phyloP scores from a whole-genome alignment of 805 yeast genomes.

The Pichia heedii region DNA sequence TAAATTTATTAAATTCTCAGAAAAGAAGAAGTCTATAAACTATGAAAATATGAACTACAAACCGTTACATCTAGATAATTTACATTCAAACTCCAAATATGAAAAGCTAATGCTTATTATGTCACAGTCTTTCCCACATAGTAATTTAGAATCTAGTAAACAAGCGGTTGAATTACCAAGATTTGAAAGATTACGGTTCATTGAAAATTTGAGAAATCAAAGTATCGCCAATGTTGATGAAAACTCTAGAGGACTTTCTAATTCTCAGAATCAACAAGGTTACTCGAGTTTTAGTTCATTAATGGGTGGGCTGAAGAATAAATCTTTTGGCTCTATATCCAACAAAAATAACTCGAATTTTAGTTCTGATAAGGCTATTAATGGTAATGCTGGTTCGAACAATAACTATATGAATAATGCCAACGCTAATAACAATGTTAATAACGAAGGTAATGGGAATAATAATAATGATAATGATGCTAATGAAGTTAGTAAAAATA shows the following conservation, averaged over 20 bases:
- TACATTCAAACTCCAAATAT: slow-evolving; percentile 75
- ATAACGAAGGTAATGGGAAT: neutral
- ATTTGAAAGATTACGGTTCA: slow-evolving; percentile 77
- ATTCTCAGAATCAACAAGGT: slow-evolving; percentile 3
- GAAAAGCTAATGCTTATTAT: slow-evolving; percentile 81
- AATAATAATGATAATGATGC: neutral
- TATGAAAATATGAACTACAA: slow-evolving; percentile 21
- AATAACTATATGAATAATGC: neutral
- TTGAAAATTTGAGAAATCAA: slow-evolving; percentile 63
- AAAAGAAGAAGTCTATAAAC: slow-evolving; percentile 16
- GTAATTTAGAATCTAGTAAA: slow-evolving; percentile 25
- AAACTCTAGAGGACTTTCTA: slow-evolving; percentile 3
- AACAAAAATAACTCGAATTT: neutral
- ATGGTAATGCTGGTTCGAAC: too few species aligned
- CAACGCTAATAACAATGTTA: neutral
- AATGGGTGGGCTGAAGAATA: neutral
- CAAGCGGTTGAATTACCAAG: slow-evolving; percentile 24
- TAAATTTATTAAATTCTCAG: neutral
- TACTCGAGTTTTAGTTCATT: slow-evolving; percentile 1
- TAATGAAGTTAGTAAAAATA: neutral
- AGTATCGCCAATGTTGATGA: slow-evolving; percentile 7
- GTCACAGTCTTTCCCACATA: slow-evolving; percentile 38
- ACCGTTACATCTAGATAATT: slow-evolving; percentile 54
- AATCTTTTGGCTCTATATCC: neutral
- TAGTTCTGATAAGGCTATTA: neutral